phyloP scores from a whole-genome alignment of 305 asterid species.

The Fraxinus sp. region DNA sequence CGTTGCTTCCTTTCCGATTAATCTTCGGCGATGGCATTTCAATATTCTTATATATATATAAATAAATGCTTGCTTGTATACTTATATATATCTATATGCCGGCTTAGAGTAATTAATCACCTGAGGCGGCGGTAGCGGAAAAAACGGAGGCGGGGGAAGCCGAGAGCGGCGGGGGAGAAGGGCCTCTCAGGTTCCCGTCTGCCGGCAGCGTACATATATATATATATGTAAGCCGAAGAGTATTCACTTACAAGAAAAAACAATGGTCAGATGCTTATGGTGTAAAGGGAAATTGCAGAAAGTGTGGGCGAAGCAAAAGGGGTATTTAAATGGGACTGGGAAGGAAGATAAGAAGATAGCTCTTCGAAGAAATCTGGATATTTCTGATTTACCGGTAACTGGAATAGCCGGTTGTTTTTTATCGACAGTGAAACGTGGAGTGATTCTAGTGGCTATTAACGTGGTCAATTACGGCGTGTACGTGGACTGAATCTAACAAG shows the following conservation, averaged over 20 bases:
- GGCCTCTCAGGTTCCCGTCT: slow-evolving; percentile 34
- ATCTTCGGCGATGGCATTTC: slow-evolving; percentile 46
- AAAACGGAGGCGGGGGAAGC: slow-evolving; percentile 36
- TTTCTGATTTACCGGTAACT: not conserved
- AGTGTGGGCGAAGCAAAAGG: not conserved
- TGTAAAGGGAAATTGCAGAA: not conserved
- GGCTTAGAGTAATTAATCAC: not conserved
- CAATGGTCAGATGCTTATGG: not conserved
- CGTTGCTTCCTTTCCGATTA: slow-evolving; percentile 36
- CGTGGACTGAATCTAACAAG: not conserved
- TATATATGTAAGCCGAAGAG: not conserved
- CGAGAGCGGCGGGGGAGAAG: slow-evolving; percentile 27
- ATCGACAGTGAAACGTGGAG: not conserved
- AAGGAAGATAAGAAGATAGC: not conserved
- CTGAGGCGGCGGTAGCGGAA: slow-evolving; percentile 39
- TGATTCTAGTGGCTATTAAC: not conserved
- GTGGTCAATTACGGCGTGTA: not conserved
- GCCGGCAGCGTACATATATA: slow-evolving; percentile 28
- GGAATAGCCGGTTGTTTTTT: not conserved
- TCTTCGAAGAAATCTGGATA: not conserved
- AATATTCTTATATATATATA: not conserved
- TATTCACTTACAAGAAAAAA: not conserved
- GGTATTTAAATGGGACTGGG: not conserved
- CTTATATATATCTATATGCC: not conserved
- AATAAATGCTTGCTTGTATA: not conserved